These are phyloP conservation scores for Dryadomyces quercus-mongolicae DNA, from an alignment of 2,329 filamentous ascomycete genomes.

Conservation along the genomic window DNA sequence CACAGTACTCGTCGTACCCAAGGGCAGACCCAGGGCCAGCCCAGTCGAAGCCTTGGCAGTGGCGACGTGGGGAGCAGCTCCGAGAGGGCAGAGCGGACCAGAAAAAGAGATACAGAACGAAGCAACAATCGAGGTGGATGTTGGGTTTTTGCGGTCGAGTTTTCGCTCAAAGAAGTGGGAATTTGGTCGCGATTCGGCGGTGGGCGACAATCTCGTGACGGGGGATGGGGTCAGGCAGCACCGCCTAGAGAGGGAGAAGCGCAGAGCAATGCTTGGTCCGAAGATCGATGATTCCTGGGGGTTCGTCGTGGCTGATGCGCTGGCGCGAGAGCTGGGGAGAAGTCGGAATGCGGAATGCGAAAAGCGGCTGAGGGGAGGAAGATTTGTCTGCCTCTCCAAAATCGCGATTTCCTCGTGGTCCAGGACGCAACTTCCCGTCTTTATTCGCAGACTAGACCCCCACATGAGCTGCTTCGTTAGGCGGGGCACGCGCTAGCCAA, in stretches of 20 bases:
- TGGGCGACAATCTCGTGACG: not conserved
- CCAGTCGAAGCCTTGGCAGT: not conserved
- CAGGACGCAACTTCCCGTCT: not conserved
- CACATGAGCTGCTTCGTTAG: constrained; percentile 1
- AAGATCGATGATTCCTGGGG: no score
- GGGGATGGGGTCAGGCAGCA: not conserved
- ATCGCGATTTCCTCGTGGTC: not conserved
- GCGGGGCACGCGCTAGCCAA: not conserved
- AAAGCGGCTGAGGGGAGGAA: not conserved
- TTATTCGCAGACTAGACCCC: not conserved
- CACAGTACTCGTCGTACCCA: not conserved
- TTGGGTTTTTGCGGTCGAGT: not conserved
- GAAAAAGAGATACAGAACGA: not conserved
- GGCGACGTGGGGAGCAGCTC: not conserved
- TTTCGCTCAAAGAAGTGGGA: not conserved
- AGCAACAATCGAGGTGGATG: not conserved
- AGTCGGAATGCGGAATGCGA: no score
- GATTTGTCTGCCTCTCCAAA: not conserved
- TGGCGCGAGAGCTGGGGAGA: not conserved
- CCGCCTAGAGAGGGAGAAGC: not conserved
- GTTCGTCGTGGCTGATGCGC: not conserved
- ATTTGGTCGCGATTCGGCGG: no score
- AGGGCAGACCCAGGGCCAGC: not conserved
- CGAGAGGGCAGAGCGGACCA: not conserved
- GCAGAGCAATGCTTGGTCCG: no score